phyloP scores from a whole-genome alignment of 306 rosid species.

The Betula pendula region DNA sequence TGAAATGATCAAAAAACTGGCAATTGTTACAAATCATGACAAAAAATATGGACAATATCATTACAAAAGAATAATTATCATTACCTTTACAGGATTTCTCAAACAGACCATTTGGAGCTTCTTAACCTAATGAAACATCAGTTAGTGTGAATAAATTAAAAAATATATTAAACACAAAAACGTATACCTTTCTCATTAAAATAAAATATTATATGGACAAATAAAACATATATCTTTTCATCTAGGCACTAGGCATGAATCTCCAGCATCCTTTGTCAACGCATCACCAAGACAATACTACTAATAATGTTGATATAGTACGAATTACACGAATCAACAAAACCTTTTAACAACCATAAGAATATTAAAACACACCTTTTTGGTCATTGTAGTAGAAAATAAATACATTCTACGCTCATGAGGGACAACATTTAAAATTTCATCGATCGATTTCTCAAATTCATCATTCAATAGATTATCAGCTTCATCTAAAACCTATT shows the following conservation, averaged over 20 bases:
- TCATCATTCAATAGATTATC: constrained; percentile 85
- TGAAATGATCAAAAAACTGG: constrained; percentile 35
- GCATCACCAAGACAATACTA: no score
- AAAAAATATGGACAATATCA: background rate
- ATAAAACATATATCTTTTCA: background rate
- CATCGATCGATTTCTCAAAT: constrained; percentile 78
- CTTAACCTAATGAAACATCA: constrained; percentile 56
- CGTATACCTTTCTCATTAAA: background rate
- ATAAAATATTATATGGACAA: background rate
- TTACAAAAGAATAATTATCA: constrained; percentile 2
- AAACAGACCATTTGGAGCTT: constrained; percentile 91
- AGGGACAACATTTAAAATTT: constrained; percentile 69
- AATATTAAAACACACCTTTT: constrained; percentile 54
- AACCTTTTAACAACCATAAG: background rate
- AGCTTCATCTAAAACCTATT: constrained; percentile 94
- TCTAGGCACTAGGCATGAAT: background rate
- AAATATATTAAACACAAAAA: background rate
- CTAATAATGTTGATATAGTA: no score
- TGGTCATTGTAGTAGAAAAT: constrained; percentile 98
- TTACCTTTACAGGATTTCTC: constrained; percentile 92
- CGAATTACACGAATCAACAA: no score
- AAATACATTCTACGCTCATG: constrained; percentile 79
- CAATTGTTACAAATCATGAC: constrained; percentile 1
- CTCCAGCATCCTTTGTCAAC: no score
- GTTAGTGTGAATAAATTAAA: constrained; percentile 24